Base-by-base conservation (phyloP, 805 yeast genomes). In the Saccharomycopsis fermentans region DNA sequence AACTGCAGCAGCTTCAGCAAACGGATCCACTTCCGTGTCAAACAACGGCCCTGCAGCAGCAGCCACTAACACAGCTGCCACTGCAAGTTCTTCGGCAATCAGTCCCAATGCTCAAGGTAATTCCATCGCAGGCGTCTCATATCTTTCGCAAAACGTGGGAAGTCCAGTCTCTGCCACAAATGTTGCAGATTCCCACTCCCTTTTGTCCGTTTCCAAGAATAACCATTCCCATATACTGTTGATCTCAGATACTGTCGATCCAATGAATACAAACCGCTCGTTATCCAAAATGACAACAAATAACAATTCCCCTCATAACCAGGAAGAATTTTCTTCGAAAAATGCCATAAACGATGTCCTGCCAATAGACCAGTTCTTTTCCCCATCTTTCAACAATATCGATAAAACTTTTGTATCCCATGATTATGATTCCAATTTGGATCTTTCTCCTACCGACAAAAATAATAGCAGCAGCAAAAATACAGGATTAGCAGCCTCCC, bases 401-500 rank as follows among this genome's bases (percentile, higher is more conserved):
- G 50, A 43, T n/a, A 43, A 16, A n/a, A 11, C 50, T 19, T 21
- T 43, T 19, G 29, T 16, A 16, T 17, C 50, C 5, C 54, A 39
- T 12, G 52, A 36, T 14, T 4, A 27, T 12, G 35, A 29, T 11
- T 4, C 52, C 16, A 11, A 1, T 26, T 2, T 19, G 26, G 43
- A 40, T 12, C 51, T 8, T 27, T 27, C 32, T 27, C 8, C 34
- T 6, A 12, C 21, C n/a, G 6, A 21, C 35, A 56, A 37, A 4
- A 55, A 48, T 19, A 48, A 48, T 21, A 48, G n/a, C 27, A 27
- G 19, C 58, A 54, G 12, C 35, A 43, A 40, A 50, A 52, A 21
- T 34, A 35, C 35, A 6, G 24, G 47, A 2, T 34, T 32, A 12
- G 35, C 21, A 3, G n/a, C 37, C 21, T 12, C 53, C 21, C n/a